These are phyloP conservation scores for Cordyceps fumosorosea DNA, from an alignment of 2,329 filamentous ascomycete species.

Conservation along the genomic window DNA sequence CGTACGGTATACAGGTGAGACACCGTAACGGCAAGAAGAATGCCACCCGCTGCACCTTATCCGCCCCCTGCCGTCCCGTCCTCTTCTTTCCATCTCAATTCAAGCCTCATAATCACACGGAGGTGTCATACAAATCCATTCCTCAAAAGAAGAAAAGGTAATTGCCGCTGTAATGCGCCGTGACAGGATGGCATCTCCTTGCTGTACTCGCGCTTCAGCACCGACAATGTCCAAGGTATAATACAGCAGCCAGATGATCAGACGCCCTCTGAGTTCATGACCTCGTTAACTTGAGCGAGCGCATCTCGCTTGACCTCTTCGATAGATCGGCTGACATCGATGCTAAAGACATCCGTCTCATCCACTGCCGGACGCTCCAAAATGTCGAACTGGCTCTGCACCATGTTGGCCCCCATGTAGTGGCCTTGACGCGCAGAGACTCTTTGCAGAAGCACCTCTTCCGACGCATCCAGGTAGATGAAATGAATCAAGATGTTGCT, in stretches of 20 bases:
- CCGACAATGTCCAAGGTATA: too few relatives aligned
- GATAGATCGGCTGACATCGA: conserved; percentile 58
- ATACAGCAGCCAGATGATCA: not conserved
- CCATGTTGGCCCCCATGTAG: conserved; percentile 96
- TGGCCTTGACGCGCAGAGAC: conserved; percentile 72
- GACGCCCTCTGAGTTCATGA: conserved; percentile 31
- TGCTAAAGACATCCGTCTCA: conserved; percentile 63
- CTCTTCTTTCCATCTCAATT: not conserved
- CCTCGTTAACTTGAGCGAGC: conserved; percentile 48
- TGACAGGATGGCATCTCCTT: too few relatives aligned
- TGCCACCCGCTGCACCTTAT: not conserved
- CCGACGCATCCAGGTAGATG: conserved; percentile 77
- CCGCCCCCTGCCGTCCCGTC: not conserved
- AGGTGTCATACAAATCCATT: not conserved
- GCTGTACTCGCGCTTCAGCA: too few relatives aligned
- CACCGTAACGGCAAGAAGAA: not conserved
- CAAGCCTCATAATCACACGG: not conserved
- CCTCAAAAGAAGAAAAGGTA: not conserved
- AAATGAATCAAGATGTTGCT: conserved; percentile 78
- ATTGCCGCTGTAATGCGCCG: too few relatives aligned
- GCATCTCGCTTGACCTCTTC: conserved; percentile 56
- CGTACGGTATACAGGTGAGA: not conserved
- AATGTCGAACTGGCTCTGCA: conserved; percentile 81
- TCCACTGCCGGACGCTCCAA: conserved; percentile 74
- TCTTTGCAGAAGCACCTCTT: conserved; percentile 67